These are phyloP conservation scores for Trichoderma sp. DNA, from an alignment of 2,329 filamentous ascomycete genomes.

Conservation along the genomic window DNA sequence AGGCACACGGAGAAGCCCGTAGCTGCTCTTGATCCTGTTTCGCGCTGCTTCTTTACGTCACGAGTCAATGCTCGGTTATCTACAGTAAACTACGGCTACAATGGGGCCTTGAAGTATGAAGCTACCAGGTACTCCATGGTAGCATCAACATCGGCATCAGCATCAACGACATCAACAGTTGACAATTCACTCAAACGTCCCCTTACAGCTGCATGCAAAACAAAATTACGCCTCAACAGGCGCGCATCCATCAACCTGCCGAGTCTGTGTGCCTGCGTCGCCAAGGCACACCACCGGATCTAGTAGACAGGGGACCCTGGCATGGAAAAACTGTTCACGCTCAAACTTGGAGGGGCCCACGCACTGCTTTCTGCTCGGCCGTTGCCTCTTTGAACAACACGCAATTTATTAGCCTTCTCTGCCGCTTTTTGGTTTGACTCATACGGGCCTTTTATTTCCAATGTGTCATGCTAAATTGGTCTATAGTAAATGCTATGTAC, in stretches of 20 bases:
- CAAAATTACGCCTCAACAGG: background rate
- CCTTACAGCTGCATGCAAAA: slow-evolving; percentile 8
- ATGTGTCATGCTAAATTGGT: background rate
- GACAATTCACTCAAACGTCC: background rate
- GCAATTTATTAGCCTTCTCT: background rate
- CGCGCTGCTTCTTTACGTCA: background rate
- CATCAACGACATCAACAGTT: background rate
- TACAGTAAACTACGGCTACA: background rate
- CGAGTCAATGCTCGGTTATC: background rate
- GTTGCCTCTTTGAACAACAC: slow-evolving; percentile 12
- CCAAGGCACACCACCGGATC: slow-evolving; percentile 3
- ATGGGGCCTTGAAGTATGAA: background rate
- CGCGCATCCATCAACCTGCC: background rate
- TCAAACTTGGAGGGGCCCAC: background rate
- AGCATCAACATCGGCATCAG: background rate
- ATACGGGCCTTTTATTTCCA: slow-evolving; percentile 7
- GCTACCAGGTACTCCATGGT: background rate
- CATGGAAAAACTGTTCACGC: background rate
- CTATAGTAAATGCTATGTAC: background rate
- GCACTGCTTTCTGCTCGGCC: background rate
- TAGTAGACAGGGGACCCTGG: background rate
- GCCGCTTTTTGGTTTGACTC: slow-evolving; percentile 8
- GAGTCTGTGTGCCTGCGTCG: slow-evolving; percentile 7
- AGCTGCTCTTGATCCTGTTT: background rate
- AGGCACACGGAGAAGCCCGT: background rate